These are phyloP conservation scores for Tulasnella sp. DNA, from an alignment of 768 basidiomycete genomes.

Conservation along the genomic window DNA sequence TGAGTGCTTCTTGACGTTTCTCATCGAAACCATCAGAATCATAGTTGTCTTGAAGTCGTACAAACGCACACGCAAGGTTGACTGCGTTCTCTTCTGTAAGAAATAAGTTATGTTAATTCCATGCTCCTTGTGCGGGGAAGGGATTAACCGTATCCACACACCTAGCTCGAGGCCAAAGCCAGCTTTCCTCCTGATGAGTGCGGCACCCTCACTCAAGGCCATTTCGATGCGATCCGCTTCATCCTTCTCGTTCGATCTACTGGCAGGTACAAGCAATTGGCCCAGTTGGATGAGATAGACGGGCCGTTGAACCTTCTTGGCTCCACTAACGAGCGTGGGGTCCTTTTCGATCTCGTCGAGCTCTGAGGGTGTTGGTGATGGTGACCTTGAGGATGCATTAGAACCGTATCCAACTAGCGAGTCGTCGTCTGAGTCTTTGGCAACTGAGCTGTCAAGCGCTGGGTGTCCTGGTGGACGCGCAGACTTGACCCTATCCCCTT, in stretches of 20 bases:
- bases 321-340: slow-evolving; percentile 57
- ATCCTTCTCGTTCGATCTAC: slow-evolving; percentile 44
- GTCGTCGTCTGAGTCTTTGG: slow-evolving; percentile 83
- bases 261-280: slow-evolving; percentile 56
- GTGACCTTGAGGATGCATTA: slow-evolving; percentile 50
- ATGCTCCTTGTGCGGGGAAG: not conserved
- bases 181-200: slow-evolving; percentile 71
- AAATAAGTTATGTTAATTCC: not conserved
- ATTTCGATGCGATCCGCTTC: slow-evolving; percentile 72
- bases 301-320: slow-evolving; percentile 54
- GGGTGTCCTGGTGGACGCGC: slow-evolving; percentile 21
- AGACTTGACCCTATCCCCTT: not conserved
- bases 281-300: slow-evolving; percentile 85
- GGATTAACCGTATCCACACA: slow-evolving; percentile 23
- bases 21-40: slow-evolving; percentile 69
- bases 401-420: slow-evolving; percentile 70
- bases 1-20: slow-evolving; percentile 64
- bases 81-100: slow-evolving; percentile 77
- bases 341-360: slow-evolving; percentile 78
- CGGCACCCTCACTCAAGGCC: slow-evolving; percentile 68
- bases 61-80: slow-evolving; percentile 59
- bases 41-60: slow-evolving; percentile 72
- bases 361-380: slow-evolving; percentile 71
- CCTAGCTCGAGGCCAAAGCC: slow-evolving; percentile 83
- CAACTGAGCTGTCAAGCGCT: slow-evolving; percentile 35